Evolutionary conservation across 192 early-diverging fungal genomes (phyloP).

Genomic region (Phycomyces blakesleeanus): DNA sequence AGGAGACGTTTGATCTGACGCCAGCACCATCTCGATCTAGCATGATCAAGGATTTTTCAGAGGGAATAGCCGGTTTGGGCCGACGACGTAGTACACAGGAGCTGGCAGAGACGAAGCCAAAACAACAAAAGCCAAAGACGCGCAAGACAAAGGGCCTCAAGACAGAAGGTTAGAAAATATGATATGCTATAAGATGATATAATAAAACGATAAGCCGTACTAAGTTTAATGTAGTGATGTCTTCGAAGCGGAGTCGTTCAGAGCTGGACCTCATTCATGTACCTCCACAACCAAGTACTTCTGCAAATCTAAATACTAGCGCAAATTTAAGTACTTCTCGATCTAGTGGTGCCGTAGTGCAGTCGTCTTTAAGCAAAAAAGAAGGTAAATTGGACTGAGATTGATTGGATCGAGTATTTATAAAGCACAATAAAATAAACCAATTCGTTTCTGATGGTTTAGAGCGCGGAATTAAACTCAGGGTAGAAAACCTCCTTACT

Average conservation of each 20-base stretch:
- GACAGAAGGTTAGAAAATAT: constrained; percentile 8
- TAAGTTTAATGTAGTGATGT: not conserved
- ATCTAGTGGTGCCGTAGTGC: not conserved
- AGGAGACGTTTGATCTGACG: not conserved
- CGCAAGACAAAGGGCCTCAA: constrained; percentile 5
- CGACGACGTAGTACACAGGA: constrained; percentile 33
- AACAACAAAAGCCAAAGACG: constrained; percentile 1
- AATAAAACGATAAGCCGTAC: not conserved
- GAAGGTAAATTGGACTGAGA: constrained; percentile 5
- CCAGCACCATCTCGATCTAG: constrained; percentile 15
- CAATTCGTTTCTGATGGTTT: constrained; percentile 1
- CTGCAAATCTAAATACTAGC: not conserved
- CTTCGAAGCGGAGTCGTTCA: constrained; percentile 20
- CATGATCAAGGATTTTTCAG: constrained; percentile 26
- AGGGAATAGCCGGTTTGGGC: constrained; percentile 18
- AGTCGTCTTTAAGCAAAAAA: constrained; percentile 2
- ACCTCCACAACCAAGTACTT: not conserved
- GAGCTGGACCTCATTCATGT: constrained; percentile 17
- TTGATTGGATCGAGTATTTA: too few species aligned
- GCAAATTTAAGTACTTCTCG: not conserved
- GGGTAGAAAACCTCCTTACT: too few species aligned
- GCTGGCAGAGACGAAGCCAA: constrained; percentile 6
- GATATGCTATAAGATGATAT: not conserved
- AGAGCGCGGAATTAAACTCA: too few species aligned
- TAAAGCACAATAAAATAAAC: constrained; percentile 8